phyloP scores from a whole-genome alignment of 2,329 filamentous ascomycete genomes.

The Talaromyces sp. region DNA sequence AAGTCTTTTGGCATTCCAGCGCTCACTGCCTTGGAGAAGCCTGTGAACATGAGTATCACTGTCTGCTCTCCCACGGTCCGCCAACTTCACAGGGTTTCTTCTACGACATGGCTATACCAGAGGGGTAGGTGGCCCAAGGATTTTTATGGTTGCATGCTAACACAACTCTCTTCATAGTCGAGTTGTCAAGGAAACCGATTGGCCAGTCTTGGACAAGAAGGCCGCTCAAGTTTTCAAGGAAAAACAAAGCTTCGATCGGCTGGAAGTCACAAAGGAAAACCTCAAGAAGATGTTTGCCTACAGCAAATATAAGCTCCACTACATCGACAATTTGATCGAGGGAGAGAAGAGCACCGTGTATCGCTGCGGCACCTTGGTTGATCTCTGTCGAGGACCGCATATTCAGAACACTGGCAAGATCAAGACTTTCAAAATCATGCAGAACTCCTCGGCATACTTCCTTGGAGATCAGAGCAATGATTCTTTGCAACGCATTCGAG shows the following conservation, averaged over 20 bases:
- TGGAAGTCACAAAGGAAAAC: constrained; percentile 84
- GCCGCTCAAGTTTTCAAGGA: constrained; percentile 87
- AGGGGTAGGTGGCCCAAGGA: constrained; percentile 41
- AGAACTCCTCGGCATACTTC: constrained; percentile 83
- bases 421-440: constrained; percentile 92
- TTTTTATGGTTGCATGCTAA: not conserved
- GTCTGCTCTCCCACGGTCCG: constrained; percentile 88
- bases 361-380: constrained; percentile 86
- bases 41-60: constrained; percentile 83
- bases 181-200: constrained; percentile 69
- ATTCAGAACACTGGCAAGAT: constrained; percentile 90
- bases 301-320: constrained; percentile 98
- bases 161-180: constrained; percentile 34
- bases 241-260: constrained; percentile 88
- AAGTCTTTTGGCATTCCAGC: constrained; percentile 96
- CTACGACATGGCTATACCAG: constrained; percentile 88
- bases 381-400: constrained; percentile 91
- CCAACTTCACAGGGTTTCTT: constrained; percentile 91
- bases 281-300: constrained; percentile 94
- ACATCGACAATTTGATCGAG: constrained; percentile 92
- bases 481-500: constrained; percentile 92
- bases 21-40: constrained; percentile 96
- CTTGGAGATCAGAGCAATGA: constrained; percentile 90
- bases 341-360: constrained; percentile 92
- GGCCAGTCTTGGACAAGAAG: constrained; percentile 76